A percentile compares a stretch with the other conserved stretches of the same genome.
phyloP scores from a whole-genome alignment of 768 basidiomycete species.

The Boletus barrowsii region DNA sequence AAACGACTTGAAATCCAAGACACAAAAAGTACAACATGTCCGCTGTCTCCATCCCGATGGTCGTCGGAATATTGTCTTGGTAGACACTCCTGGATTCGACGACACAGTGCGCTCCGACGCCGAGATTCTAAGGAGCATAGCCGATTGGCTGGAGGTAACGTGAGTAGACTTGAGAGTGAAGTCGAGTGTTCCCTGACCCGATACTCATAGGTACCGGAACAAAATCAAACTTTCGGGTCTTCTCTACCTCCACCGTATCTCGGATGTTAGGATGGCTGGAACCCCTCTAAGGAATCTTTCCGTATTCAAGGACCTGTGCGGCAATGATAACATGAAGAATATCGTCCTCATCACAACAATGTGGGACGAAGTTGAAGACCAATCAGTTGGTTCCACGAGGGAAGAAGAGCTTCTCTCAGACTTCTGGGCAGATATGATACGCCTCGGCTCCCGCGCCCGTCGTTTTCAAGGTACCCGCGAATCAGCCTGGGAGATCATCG shows the following conservation, averaged over 20 bases:
- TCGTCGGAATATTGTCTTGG: constrained; percentile 10
- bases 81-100: constrained; percentile 20
- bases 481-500: not conserved
- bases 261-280: not conserved
- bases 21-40: constrained; percentile 4
- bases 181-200: not conserved
- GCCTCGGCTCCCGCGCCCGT: too few relatives aligned
- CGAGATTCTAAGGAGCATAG: constrained; percentile 9
- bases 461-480: too few relatives aligned
- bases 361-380: not conserved
- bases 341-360: constrained; percentile 20
- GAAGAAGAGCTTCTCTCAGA: too few relatives aligned
- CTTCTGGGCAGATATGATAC: too few relatives aligned
- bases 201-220: not conserved
- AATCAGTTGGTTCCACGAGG: too few relatives aligned
- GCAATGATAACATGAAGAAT: constrained; percentile 8
- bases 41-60: constrained; percentile 16
- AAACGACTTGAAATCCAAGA: constrained; percentile 7
- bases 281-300: constrained; percentile 1
- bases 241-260: too few relatives aligned
- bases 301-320: constrained; percentile 10
- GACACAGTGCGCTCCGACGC: constrained; percentile 10
- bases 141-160: constrained; percentile 16
- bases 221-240: too few relatives aligned
- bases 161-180: not conserved